Evolutionary conservation across 2,329 filamentous ascomycete species (phyloP).

Genomic region (Diaporthe sp.): DNA sequence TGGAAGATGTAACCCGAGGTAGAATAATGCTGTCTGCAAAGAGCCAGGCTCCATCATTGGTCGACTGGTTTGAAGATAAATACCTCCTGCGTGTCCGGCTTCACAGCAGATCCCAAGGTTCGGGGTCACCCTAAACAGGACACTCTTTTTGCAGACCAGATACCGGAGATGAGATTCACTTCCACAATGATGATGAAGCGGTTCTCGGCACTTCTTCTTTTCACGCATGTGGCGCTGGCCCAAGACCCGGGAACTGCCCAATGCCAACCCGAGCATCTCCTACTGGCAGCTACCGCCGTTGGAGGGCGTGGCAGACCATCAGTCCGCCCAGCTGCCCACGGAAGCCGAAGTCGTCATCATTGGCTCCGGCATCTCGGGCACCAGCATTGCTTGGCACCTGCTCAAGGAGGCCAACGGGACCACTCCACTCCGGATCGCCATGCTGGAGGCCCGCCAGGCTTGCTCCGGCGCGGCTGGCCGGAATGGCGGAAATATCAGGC

Average conservation of each 20-base stretch:
- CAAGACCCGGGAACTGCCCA: background rate
- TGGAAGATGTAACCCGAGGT: background rate
- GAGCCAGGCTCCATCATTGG: background rate
- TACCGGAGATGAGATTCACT: no score
- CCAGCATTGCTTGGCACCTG: no score
- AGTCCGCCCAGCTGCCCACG: no score
- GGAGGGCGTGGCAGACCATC: no score
- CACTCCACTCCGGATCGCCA: no score
- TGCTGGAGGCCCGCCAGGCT: no score
- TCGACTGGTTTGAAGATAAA: background rate
- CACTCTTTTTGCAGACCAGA: background rate
- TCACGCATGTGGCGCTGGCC: background rate
- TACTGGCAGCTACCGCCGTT: background rate
- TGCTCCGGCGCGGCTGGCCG: no score
- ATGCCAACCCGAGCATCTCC: slow-evolving; percentile 17
- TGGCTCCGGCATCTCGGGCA: no score
- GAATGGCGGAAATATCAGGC: no score
- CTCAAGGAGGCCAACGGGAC: no score
- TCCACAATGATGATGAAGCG: background rate
- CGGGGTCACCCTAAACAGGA: no score
- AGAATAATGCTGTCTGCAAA: background rate
- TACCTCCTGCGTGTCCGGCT: background rate
- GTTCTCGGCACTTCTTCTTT: background rate
- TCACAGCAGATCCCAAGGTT: background rate
- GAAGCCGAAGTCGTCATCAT: no score